Conservation (phyloP, 352 stramenopile genomes). For the Globisporangium heterothallicum region DNA sequence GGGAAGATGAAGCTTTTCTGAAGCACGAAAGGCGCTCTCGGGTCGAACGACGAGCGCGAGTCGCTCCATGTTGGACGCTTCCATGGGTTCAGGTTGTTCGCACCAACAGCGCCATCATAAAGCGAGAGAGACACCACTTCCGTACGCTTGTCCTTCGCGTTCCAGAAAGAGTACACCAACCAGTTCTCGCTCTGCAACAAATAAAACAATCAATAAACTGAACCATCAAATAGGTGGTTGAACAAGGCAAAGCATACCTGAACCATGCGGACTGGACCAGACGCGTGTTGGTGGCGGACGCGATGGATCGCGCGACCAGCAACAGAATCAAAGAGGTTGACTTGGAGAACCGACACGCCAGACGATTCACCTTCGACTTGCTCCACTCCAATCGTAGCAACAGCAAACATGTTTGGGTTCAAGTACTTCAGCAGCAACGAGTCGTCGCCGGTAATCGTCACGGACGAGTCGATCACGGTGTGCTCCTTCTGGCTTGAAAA, state of each 20-base stretch:
- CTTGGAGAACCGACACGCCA: constrained; percentile 55
- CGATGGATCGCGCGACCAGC: constrained; percentile 92
- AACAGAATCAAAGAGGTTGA: constrained; percentile 94
- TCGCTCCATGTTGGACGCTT: constrained; percentile 87
- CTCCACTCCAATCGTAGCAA: constrained; percentile 82
- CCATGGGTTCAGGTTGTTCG: constrained; percentile 93
- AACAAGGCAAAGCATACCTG: constrained; percentile 29
- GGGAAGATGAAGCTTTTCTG: constrained; percentile 94
- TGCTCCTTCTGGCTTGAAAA: constrained; percentile 56
- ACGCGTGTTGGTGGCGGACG: constrained; percentile 77
- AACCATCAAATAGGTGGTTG: constrained; percentile 4
- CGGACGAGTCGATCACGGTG: constrained; percentile 63
- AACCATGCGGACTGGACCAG: constrained; percentile 57
- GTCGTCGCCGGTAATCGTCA: constrained; percentile 91
- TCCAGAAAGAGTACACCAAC: constrained; percentile 97
- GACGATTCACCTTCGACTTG: constrained; percentile 24
- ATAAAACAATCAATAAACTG: constrained; percentile 1
- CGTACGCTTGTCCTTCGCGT: constrained; percentile 82
- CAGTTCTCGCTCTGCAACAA: constrained; percentile 91
- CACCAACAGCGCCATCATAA: constrained; percentile 95
- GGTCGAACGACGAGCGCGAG: constrained; percentile 91
- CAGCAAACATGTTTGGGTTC: constrained; percentile 93
- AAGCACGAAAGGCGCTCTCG: constrained; percentile 86
- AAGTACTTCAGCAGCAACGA: constrained; percentile 97
- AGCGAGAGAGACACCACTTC: constrained; percentile 85